These are phyloP conservation scores for Reutealis trisperma DNA, from an alignment of 345 rosid species.

Conservation along the genomic window DNA sequence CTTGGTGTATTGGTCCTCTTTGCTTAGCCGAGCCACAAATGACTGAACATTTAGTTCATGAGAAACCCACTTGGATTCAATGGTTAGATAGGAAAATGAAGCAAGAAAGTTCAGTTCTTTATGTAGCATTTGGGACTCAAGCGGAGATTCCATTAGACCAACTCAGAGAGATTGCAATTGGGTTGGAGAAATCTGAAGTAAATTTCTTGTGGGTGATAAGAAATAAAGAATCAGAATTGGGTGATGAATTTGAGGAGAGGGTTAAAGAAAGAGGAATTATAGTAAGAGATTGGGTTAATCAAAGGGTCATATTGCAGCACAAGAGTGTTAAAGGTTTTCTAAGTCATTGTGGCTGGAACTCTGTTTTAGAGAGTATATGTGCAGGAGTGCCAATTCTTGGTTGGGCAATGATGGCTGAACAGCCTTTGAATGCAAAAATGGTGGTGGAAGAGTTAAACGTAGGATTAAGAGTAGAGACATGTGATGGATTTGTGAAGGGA, in stretches of 20 bases:
- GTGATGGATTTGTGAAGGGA: constrained; percentile 49
- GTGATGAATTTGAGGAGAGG: constrained; percentile 49
- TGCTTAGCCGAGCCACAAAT: constrained; percentile 35
- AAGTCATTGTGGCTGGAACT: constrained; percentile 94
- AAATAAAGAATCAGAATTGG: constrained; percentile 39
- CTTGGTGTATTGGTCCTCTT: constrained; percentile 62
- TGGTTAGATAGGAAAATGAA: constrained; percentile 64
- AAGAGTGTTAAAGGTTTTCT: constrained; percentile 58
- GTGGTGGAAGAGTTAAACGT: constrained; percentile 62
- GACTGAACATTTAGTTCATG: background rate
- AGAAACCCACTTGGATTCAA: constrained; percentile 50
- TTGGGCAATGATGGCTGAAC: constrained; percentile 85
- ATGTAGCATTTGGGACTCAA: constrained; percentile 83
- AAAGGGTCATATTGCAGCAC: constrained; percentile 58
- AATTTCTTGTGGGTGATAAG: constrained; percentile 67
- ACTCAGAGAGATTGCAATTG: constrained; percentile 52
- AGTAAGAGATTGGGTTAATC: constrained; percentile 73
- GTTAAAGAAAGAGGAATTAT: constrained; percentile 53
- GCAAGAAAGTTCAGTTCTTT: constrained; percentile 53
- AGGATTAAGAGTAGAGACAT: constrained; percentile 56
- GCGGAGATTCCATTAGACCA: constrained; percentile 56
- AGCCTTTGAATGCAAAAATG: constrained; percentile 63
- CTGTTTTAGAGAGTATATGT: constrained; percentile 64
- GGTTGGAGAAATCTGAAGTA: constrained; percentile 56
- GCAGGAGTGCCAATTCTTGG: constrained; percentile 74